phyloP scores from a whole-genome alignment of 768 basidiomycete species.

The Lyophyllum atratum region DNA sequence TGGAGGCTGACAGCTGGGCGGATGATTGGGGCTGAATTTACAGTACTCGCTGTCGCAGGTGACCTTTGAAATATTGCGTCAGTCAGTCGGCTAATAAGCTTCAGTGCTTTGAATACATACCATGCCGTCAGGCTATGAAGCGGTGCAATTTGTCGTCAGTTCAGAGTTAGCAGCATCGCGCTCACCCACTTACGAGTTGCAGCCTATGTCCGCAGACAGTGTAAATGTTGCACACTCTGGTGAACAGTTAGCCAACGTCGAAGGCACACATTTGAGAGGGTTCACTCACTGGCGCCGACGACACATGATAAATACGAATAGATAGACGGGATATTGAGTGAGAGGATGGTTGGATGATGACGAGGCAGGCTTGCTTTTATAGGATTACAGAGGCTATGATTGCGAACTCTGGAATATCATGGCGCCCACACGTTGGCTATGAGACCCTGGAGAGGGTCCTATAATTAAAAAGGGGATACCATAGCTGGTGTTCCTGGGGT shows the following conservation, averaged over 20 bases:
- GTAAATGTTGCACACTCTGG: constrained; percentile 14
- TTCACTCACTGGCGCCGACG: constrained; percentile 12
- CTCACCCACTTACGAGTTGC: constrained; percentile 5
- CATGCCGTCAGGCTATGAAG: constrained; percentile 22
- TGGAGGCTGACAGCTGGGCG: constrained; percentile 39
- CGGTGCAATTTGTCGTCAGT: not conserved
- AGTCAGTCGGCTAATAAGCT: constrained; percentile 2
- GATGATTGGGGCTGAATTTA: constrained; percentile 55
- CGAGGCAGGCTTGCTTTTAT: not conserved
- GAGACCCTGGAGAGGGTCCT: not conserved
- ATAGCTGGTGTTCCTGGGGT: not conserved
- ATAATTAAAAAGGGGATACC: not conserved
- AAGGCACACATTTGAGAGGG: not conserved
- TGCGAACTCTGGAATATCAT: not conserved
- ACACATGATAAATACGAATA: constrained; percentile 9
- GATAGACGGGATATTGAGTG: not conserved
- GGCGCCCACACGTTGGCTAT: not conserved
- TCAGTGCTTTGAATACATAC: constrained; percentile 25
- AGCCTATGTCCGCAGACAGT: constrained; percentile 12
- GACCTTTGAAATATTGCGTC: constrained; percentile 34
- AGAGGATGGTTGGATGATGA: not conserved
- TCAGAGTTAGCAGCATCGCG: not conserved
- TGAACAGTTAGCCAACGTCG: not conserved
- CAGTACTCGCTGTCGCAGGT: constrained; percentile 47
- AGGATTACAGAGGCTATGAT: not conserved